A percentile compares a stretch with the other conserved stretches of the same genome.
phyloP scores from a whole-genome alignment of 2,329 filamentous ascomycete species.

The Penicillium fuscoglaucum region DNA sequence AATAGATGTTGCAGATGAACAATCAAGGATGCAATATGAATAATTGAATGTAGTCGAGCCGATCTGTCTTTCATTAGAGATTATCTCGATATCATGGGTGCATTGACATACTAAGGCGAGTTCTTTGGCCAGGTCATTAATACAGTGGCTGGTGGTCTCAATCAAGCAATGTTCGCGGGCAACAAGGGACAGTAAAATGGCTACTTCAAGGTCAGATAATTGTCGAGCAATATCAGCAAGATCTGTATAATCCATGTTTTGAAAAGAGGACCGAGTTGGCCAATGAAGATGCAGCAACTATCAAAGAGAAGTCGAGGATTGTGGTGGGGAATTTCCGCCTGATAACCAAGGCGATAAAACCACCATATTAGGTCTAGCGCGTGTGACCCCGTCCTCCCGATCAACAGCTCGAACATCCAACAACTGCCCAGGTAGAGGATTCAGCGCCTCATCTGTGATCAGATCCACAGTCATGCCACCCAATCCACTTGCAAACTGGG shows the following conservation, averaged over 20 bases:
- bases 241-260: constrained; percentile 59
- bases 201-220: constrained; percentile 85
- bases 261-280: constrained; percentile 2
- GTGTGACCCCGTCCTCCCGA: constrained; percentile 9
- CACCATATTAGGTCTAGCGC: constrained; percentile 16
- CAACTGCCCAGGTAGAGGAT: constrained; percentile 1
- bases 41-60: constrained; percentile 71
- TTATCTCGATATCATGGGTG: background rate
- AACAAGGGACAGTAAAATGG: constrained; percentile 76
- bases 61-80: constrained; percentile 50
- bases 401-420: constrained; percentile 16
- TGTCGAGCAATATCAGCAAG: constrained; percentile 71
- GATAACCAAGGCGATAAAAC: background rate
- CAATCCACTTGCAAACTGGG: constrained; percentile 85
- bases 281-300: constrained; percentile 13
- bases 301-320: constrained; percentile 10
- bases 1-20: constrained; percentile 69
- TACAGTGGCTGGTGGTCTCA: constrained; percentile 62
- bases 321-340: constrained; percentile 7
- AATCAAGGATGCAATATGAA: constrained; percentile 68
- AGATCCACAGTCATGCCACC: constrained; percentile 40
- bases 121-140: constrained; percentile 72
- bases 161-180: constrained; percentile 86
- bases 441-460: constrained; percentile 11
- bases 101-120: constrained; percentile 61